Evolutionary conservation across 805 yeast genomes (phyloP).

Genomic region (Pichia nakasei): DNA sequence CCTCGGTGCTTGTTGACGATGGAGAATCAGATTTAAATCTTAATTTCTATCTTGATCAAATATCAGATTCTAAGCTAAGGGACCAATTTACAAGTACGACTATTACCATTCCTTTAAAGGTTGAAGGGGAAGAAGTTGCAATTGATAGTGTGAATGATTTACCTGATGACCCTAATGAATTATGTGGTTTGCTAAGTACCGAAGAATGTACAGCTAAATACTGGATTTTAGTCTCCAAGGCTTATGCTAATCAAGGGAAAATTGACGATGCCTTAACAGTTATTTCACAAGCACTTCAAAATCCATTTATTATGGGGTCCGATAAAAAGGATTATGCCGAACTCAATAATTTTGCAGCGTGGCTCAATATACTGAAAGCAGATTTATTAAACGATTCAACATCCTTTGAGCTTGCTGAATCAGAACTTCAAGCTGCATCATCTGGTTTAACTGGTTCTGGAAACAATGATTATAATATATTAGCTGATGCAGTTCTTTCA

Average conservation of each 20-base stretch:
- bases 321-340: conserved; percentile 35
- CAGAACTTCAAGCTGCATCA: conserved; percentile 36
- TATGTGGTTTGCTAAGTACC: conserved; percentile 67
- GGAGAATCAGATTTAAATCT: conserved; percentile 19
- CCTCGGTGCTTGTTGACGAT: not conserved
- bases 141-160: conserved; percentile 73
- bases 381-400: conserved; percentile 19
- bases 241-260: conserved; percentile 59
- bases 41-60: conserved; percentile 19
- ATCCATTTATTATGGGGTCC: conserved; percentile 21
- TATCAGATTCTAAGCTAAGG: conserved; percentile 14
- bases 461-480: conserved; percentile 38
- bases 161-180: conserved; percentile 84
- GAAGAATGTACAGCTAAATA: conserved; percentile 69
- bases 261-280: conserved; percentile 56
- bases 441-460: conserved; percentile 17
- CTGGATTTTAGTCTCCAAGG: conserved; percentile 81
- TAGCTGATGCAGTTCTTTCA: conserved; percentile 59
- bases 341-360: conserved; percentile 56
- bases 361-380: conserved; percentile 55
- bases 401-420: conserved; percentile 21
- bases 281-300: conserved; percentile 48
- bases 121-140: conserved; percentile 76
- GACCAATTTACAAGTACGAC: conserved; percentile 20
- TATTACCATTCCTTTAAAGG: conserved; percentile 56